Evolutionary conservation across 2,329 filamentous ascomycete species (phyloP).

Genomic region (Cladophialophora bantiana): DNA sequence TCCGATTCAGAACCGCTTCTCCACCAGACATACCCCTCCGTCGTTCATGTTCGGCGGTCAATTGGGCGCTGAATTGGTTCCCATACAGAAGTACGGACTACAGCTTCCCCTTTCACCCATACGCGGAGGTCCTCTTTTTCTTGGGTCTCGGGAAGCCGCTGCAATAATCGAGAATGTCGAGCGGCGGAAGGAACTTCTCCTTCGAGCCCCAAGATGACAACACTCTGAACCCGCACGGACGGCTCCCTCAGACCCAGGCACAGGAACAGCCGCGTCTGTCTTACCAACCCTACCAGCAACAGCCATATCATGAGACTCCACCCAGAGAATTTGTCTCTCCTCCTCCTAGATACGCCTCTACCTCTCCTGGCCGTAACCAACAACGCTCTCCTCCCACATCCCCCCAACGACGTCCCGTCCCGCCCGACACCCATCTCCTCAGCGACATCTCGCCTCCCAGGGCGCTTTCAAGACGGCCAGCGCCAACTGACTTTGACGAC

Average conservation of each 20-base stretch:
- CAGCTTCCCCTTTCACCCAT: neutral
- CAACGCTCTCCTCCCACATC: conserved; percentile 32
- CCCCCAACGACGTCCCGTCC: conserved; percentile 26
- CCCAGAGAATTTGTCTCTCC: conserved; percentile 40
- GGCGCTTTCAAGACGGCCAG: conserved; percentile 25
- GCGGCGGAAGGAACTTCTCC: conserved; percentile 37
- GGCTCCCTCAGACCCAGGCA: conserved; percentile 7
- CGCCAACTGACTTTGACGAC: conserved; percentile 28
- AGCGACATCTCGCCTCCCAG: conserved; percentile 27
- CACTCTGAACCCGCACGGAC: conserved; percentile 17
- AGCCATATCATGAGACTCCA: conserved; percentile 36
- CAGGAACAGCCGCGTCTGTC: conserved; percentile 24
- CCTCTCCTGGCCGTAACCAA: conserved; percentile 28
- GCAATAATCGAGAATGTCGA: conserved; percentile 31
- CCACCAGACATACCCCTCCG: neutral
- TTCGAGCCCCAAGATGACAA: conserved; percentile 41
- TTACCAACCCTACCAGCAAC: conserved; percentile 30
- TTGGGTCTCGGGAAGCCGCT: conserved; percentile 21
- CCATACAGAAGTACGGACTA: too few species aligned
- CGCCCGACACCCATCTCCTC: conserved; percentile 31
- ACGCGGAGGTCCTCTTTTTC: conserved; percentile 1
- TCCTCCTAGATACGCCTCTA: conserved; percentile 39
- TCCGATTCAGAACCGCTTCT: neutral
- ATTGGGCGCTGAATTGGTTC: neutral
- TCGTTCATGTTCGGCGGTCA: neutral